phyloP scores from a whole-genome alignment of 75 land plant species.

The Gnetum montanum region DNA sequence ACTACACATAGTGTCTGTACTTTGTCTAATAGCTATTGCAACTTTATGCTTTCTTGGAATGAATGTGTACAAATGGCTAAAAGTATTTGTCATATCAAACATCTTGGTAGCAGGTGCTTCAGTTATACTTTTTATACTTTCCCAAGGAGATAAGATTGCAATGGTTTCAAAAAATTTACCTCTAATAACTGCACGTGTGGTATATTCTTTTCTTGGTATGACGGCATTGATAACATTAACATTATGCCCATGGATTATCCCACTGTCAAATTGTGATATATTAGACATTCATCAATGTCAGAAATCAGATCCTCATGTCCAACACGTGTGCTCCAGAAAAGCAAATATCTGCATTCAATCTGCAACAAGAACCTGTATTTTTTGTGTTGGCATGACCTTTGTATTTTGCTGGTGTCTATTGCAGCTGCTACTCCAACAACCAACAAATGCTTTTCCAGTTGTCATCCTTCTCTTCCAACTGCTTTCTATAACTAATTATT shows the following conservation, averaged over 20 bases:
- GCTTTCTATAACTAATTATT: conserved; percentile 27
- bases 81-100: conserved; percentile 10
- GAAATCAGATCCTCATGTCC: background rate
- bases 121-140: conserved; percentile 33
- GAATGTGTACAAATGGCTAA: conserved; percentile 11
- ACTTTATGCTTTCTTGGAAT: conserved; percentile 15
- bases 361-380: conserved; percentile 14
- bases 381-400: conserved; percentile 41
- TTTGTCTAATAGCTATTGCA: conserved; percentile 20
- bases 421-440: conserved; percentile 78
- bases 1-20: conserved; percentile 29
- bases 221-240: conserved; percentile 22
- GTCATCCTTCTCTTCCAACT: conserved; percentile 50
- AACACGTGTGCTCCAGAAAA: too few relatives aligned
- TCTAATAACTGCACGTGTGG: conserved; percentile 34
- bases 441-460: conserved; percentile 59
- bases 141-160: conserved; percentile 5
- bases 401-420: conserved; percentile 72
- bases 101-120: conserved; percentile 22
- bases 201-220: conserved; percentile 27
- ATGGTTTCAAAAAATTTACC: conserved; percentile 20
- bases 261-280: conserved; percentile 5
- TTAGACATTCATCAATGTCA: background rate
- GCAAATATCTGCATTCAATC: conserved; percentile 14
- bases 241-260: conserved; percentile 47